Conservation (phyloP, 129 eudicot species). For the Saposhnikovia divaricata region DNA sequence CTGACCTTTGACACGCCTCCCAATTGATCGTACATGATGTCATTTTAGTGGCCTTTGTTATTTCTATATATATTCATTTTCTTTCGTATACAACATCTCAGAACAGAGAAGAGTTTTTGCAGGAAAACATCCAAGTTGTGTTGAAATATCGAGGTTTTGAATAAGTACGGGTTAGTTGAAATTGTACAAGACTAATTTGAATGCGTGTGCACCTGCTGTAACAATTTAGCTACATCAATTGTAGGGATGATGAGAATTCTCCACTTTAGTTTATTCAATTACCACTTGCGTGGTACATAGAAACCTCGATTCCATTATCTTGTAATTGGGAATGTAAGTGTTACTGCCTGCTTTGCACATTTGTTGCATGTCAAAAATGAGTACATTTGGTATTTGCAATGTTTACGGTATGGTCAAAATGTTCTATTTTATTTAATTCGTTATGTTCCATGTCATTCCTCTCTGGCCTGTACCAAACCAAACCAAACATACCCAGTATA, state of each 20-base stretch:
- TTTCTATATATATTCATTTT: slow-evolving; percentile 7
- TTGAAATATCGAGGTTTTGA: slow-evolving; percentile 1
- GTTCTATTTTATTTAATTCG: too few relatives aligned
- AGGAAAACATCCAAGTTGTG: slow-evolving; percentile 1
- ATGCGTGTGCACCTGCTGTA: background rate
- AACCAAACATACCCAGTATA: too few relatives aligned
- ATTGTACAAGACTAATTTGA: slow-evolving; percentile 1
- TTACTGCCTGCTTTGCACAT: background rate
- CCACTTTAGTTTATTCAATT: background rate
- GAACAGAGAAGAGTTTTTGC: background rate
- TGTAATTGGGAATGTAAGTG: background rate
- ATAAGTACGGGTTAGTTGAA: background rate
- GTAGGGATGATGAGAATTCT: background rate
- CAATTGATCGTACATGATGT: background rate
- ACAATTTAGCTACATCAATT: background rate
- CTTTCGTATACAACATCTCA: background rate
- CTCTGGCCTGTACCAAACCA: too few relatives aligned
- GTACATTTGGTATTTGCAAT: background rate
- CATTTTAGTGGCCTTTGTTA: background rate
- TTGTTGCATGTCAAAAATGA: background rate
- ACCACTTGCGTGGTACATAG: background rate
- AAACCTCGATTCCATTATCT: background rate
- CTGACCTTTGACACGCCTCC: slow-evolving; percentile 16
- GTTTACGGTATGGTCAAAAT: too few relatives aligned
- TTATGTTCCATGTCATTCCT: too few relatives aligned